phyloP scores from a whole-genome alignment of 768 basidiomycete species.

The Lanmaoa rubissima region DNA sequence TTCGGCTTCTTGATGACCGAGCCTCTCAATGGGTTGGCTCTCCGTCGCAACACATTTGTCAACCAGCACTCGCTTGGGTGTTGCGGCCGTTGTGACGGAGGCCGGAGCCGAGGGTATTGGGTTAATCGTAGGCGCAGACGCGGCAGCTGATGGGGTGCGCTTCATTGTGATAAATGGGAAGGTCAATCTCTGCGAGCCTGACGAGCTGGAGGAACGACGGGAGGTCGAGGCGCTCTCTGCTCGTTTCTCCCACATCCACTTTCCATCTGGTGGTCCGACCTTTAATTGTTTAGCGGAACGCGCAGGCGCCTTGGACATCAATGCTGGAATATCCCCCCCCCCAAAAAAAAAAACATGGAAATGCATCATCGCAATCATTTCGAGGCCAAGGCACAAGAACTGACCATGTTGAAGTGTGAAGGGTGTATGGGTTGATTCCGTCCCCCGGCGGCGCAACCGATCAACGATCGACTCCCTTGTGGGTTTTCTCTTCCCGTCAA shows the following conservation, averaged over 20 bases:
- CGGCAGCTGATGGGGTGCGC: neutral
- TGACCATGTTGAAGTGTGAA: neutral
- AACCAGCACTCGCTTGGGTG: neutral
- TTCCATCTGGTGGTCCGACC: neutral
- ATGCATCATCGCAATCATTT: neutral
- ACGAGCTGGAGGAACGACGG: neutral
- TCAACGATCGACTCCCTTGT: neutral
- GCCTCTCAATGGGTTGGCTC: neutral
- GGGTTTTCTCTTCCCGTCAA: too few relatives aligned
- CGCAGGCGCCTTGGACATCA: too few relatives aligned
- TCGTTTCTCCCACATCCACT: slow-evolving; percentile 4
- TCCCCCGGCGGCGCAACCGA: too few relatives aligned
- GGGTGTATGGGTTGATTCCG: neutral
- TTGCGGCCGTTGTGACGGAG: neutral
- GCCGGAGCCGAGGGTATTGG: neutral
- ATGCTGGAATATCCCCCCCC: neutral
- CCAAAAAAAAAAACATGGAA: too few relatives aligned
- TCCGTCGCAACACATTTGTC: neutral
- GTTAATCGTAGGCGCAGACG: neutral
- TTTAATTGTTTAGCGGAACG: neutral
- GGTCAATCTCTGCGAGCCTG: neutral
- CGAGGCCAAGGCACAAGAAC: neutral
- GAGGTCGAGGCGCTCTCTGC: neutral
- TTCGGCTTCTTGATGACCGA: neutral
- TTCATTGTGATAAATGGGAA: neutral